These are phyloP conservation scores for Zelonia costaricensis DNA, from an alignment of 208 protist genomes.

Conservation along the genomic window DNA sequence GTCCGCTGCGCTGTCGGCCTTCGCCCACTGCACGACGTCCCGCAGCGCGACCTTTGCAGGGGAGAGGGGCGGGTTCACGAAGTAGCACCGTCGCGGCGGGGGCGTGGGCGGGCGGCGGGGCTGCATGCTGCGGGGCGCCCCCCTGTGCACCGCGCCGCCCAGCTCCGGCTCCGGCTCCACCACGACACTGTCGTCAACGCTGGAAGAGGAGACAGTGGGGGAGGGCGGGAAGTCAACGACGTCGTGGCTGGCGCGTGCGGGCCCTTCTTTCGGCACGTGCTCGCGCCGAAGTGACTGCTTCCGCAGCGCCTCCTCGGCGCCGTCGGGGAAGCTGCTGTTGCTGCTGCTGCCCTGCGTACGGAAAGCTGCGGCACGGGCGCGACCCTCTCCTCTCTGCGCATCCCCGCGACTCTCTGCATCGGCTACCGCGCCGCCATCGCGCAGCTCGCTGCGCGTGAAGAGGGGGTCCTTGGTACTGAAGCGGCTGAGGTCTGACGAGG, in stretches of 20 bases:
- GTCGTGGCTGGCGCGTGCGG: no score
- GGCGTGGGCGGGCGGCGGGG: conserved; percentile 20
- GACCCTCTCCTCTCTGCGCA: not conserved
- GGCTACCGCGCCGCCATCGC: not conserved
- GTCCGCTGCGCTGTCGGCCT: not conserved
- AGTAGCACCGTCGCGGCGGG: conserved; percentile 22
- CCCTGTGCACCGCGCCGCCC: no score
- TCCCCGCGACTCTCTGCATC: not conserved
- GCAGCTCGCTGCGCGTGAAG: not conserved
- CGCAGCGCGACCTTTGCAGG: not conserved
- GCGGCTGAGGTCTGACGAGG: not conserved
- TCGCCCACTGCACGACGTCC: no score
- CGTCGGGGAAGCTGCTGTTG: not conserved
- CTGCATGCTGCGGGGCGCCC: not conserved
- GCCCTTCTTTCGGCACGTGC: no score
- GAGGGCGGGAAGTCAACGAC: not conserved
- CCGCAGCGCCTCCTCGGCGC: not conserved
- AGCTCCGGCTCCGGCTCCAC: no score
- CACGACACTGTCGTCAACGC: no score
- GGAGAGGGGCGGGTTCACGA: not conserved
- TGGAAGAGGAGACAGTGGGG: not conserved
- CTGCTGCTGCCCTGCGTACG: not conserved
- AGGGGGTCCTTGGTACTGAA: not conserved
- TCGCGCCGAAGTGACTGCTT: no score
- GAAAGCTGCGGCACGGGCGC: not conserved